Base-by-base conservation (phyloP, 352 stramenopile genomes). In the Globisporangium paroecandrum region DNA sequence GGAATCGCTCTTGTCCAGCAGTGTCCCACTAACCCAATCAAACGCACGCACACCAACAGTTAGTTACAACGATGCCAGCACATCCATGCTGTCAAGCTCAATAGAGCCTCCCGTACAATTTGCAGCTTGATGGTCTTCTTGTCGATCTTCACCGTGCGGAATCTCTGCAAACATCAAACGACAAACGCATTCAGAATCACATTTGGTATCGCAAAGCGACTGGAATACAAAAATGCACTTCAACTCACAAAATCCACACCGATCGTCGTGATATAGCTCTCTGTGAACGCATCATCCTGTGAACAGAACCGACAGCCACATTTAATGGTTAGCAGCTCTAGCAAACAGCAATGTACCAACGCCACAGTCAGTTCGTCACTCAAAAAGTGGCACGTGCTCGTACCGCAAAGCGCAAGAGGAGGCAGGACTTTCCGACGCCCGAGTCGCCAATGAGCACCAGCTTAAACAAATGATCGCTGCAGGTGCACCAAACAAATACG, bases 71-170 rank as follows among this genome's bases (percentile, higher is more conserved):
- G 43, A 41, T 51, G 61, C 2, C 15, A 10, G 10, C 60, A 51
- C 22, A 51, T 15, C 18, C 20, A 20, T 32, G 32, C 18, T 12
- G 3, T 12, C 29, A n/a, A 62, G 22, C 22, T 4, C 18, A 24
- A 12, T 8, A 7, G 20, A 29, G 32, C n/a, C 22, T 22, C 47
- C 29, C 96, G 76, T 71, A 97, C 95, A 84, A 99, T 99, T 82
- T 99, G 97, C 41, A 99, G 82, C 73, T 99, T 99, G 56, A 99
- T 93, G 22, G 95, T 99, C 82, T 99, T 99, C 74, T 98, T 98
- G 69, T 99, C 96, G 68, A 99, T 98, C 79, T 99, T 98, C 25
- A 99, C 94, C 9, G 97, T 99, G 68, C 96, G 91, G 75, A 99
- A 99, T 59, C 83, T 79, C 87, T 95, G 64, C 38, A 88, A 54